Percentiles rank a stretch among this genome's conserved stretches.
phyloP scores from a whole-genome alignment of 805 yeast species.

The Kazachstania viticola region DNA sequence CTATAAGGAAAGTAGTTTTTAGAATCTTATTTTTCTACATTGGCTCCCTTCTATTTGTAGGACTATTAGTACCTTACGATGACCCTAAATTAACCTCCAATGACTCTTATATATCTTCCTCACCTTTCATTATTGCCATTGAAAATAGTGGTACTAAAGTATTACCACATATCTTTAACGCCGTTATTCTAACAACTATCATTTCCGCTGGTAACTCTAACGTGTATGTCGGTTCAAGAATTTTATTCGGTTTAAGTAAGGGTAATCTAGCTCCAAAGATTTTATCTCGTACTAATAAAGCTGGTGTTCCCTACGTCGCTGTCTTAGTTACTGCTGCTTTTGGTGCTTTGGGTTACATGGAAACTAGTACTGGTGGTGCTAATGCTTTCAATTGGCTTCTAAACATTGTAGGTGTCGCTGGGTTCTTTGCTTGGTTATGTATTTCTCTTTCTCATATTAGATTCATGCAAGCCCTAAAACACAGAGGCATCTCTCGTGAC shows the following conservation, averaged over 20 bases:
- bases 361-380: slow-evolving; percentile 39
- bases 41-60: slow-evolving; percentile 53
- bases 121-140: slow-evolving; percentile 69
- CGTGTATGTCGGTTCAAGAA: slow-evolving; percentile 60
- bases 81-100: slow-evolving; percentile 38
- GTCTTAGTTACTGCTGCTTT: slow-evolving; percentile 47
- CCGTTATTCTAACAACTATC: slow-evolving; percentile 52
- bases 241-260: slow-evolving; percentile 53
- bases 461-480: slow-evolving; percentile 53
- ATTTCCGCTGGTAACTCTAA: slow-evolving; percentile 75
- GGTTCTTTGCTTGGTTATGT: slow-evolving; percentile 62
- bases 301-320: slow-evolving; percentile 52
- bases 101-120: slow-evolving; percentile 36
- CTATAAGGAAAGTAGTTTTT: slow-evolving; percentile 56
- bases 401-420: slow-evolving; percentile 68
- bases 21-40: slow-evolving; percentile 60
- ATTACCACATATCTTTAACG: slow-evolving; percentile 61
- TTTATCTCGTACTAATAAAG: slow-evolving; percentile 36
- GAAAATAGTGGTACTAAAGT: slow-evolving; percentile 54
- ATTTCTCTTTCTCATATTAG: slow-evolving; percentile 55
- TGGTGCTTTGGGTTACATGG: slow-evolving; percentile 55
- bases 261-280: slow-evolving; percentile 45
- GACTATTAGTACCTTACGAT: slow-evolving; percentile 57
- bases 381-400: slow-evolving; percentile 62
- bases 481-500: slow-evolving; percentile 55